Base-by-base conservation (phyloP, 1,139 yeast species). In the Hyphopichia wangnamkhiaoensis region DNA sequence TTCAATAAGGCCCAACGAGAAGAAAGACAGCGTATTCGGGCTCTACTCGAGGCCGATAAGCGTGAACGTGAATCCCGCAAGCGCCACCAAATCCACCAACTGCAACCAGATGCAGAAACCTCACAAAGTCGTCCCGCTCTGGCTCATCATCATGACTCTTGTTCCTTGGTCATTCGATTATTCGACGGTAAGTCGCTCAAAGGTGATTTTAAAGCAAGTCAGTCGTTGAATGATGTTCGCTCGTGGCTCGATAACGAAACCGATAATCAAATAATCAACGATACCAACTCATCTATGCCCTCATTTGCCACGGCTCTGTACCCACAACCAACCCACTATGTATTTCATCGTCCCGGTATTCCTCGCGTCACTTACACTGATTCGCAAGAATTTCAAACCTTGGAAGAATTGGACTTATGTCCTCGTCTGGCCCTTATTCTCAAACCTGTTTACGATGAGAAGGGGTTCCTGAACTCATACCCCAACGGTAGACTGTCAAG, bases 361-460 rank as follows among this genome's bases (percentile, higher is more conserved):
- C 73, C 73, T 2, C 51, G 75, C 19, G 49, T 53, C 10, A 66
- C 74, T 0, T 70, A 53, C 44, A 63, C 73, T 2, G 78, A 73
- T 12, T 66, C 71, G 7, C 84, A 82, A 38, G 90, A 84, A 52
- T 66, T 70, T 40, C 55, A 55, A 37, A 58, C 76, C 3, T 63
- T 85, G 33, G 54, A 50, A 18, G 71, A 65, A 4, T 63, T 85
- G 36, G 78, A 72, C 7, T 63, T 85, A 40, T 63, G 73, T 12
- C 93, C 94, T 1, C 67, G 91, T 38, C 80, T 89, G 12, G 86
- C 83, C 0, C 59, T 85, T 34, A 78, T 82, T 28, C 64, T 85
- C 44, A 81, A 82, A 50, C 87, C 88, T 31, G 56, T 66, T 8
- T 71, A 60, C 44, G 63, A 58, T 33, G 68, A 63, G 12, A 41